A percentile compares a stretch with the other conserved stretches of the same genome.
These are phyloP conservation scores for Porogramme epimiltina DNA, from an alignment of 1,284 basidiomycete genomes.

Conservation along the genomic window DNA sequence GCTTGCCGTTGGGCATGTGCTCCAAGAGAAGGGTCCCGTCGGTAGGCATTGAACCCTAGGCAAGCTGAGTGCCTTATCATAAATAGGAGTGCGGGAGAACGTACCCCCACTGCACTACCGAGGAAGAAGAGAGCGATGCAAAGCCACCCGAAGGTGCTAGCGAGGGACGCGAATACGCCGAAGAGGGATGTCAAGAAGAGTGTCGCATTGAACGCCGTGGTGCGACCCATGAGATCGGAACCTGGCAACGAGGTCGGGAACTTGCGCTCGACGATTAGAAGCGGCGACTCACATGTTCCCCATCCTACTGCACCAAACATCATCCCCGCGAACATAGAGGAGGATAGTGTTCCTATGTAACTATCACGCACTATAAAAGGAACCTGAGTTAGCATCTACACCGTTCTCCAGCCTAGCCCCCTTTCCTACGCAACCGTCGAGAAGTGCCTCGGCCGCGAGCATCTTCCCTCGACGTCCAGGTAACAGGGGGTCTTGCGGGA, in stretches of 20 bases:
- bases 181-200: conserved; percentile 90
- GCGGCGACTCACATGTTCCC: conserved; percentile 71
- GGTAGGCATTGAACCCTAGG: conserved; percentile 91
- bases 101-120: conserved; percentile 88
- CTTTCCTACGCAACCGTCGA: no score
- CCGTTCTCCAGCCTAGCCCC: no score
- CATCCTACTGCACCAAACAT: conserved; percentile 94
- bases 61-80: conserved; percentile 7
- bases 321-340: conserved; percentile 91
- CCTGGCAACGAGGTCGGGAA: conserved; percentile 25
- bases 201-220: conserved; percentile 90
- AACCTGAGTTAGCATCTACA: neutral
- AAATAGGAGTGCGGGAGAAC: conserved; percentile 28
- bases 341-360: conserved; percentile 76
- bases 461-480: neutral
- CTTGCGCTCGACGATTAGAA: neutral
- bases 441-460: no score
- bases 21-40: conserved; percentile 95
- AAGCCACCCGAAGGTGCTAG: conserved; percentile 71
- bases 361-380: conserved; percentile 62
- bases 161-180: conserved; percentile 80
- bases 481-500: neutral
- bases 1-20: conserved; percentile 89
- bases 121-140: conserved; percentile 85
- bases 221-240: conserved; percentile 85